These are phyloP conservation scores for Brassica cretica DNA, from an alignment of 345 rosid species.

Conservation along the genomic window DNA sequence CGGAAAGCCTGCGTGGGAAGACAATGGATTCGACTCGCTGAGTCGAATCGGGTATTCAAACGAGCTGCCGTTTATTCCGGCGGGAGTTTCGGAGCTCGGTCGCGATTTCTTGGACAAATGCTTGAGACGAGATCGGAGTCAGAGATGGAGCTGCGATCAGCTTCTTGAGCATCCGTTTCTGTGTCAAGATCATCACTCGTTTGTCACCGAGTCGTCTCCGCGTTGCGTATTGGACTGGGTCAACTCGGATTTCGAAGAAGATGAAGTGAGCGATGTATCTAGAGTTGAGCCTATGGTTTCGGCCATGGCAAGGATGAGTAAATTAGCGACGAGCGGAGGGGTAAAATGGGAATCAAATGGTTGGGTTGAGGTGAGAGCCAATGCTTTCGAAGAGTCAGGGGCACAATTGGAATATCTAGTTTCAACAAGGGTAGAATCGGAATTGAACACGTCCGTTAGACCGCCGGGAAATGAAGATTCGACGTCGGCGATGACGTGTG, in stretches of 20 bases:
- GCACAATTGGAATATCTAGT: conserved; percentile 30
- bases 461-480: conserved; percentile 4
- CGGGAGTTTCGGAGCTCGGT: conserved; percentile 50
- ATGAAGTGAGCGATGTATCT: conserved; percentile 3
- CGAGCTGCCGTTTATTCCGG: conserved; percentile 53
- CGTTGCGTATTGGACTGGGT: conserved; percentile 72
- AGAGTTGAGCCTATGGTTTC: conserved; percentile 11
- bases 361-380: conserved; percentile 50
- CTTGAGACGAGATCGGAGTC: conserved; percentile 48
- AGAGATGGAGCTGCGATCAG: conserved; percentile 75
- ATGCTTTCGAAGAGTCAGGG: conserved; percentile 21
- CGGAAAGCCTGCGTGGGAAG: conserved; percentile 75
- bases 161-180: conserved; percentile 68
- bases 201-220: conserved; percentile 54
- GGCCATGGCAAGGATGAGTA: conserved; percentile 42
- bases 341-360: conserved; percentile 61
- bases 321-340: conserved; percentile 41
- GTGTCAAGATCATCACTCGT: conserved; percentile 28
- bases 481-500: conserved; percentile 12
- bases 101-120: conserved; percentile 68
- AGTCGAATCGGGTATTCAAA: conserved; percentile 55
- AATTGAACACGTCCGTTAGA: conserved; percentile 6
- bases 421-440: conserved; percentile 30
- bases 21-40: conserved; percentile 53
- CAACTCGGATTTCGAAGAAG: conserved; percentile 47